Conservation (phyloP, 2,329 filamentous ascomycete species). For the Exophiala dermatitidis region DNA sequence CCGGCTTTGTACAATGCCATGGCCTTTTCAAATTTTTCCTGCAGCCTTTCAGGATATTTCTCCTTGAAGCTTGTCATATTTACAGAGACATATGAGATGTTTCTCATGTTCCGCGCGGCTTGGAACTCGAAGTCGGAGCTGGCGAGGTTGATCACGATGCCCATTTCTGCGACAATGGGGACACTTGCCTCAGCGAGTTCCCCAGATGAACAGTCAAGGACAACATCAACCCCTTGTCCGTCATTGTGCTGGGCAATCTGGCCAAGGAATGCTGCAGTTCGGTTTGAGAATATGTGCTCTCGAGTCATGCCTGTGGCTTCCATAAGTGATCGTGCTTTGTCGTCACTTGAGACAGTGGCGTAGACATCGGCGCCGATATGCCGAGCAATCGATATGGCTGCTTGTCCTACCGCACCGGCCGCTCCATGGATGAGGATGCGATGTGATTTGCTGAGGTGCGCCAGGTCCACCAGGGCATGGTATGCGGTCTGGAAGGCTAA, state of each 20-base stretch:
- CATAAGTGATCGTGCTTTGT: slow-evolving; percentile 25
- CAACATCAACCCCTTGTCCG: slow-evolving; percentile 32
- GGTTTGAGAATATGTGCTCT: slow-evolving; percentile 32
- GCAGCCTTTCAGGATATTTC: background rate
- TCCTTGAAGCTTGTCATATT: background rate
- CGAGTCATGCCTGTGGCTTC: slow-evolving; percentile 24
- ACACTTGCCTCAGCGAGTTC: background rate
- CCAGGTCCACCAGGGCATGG: slow-evolving; percentile 28
- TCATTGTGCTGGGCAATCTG: slow-evolving; percentile 27
- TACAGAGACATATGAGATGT: background rate
- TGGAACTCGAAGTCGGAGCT: background rate
- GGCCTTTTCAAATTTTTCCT: background rate
- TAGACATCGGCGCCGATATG: slow-evolving; percentile 23
- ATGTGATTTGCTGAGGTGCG: slow-evolving; percentile 19
- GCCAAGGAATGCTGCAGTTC: slow-evolving; percentile 24
- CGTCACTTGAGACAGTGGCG: slow-evolving; percentile 21
- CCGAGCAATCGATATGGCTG: slow-evolving; percentile 27
- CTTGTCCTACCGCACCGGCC: slow-evolving; percentile 23
- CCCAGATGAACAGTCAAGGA: slow-evolving; percentile 22
- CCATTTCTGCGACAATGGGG: background rate
- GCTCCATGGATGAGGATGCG: slow-evolving; percentile 26
- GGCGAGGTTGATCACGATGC: background rate
- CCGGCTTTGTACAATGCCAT: background rate
- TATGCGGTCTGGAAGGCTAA: slow-evolving; percentile 28
- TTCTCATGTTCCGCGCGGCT: background rate